Evolutionary conservation across 2,329 filamentous ascomycete species (phyloP), one percentile per base, ranked within the genome.

Genomic region (Exutisphaerella laricina): DNA sequence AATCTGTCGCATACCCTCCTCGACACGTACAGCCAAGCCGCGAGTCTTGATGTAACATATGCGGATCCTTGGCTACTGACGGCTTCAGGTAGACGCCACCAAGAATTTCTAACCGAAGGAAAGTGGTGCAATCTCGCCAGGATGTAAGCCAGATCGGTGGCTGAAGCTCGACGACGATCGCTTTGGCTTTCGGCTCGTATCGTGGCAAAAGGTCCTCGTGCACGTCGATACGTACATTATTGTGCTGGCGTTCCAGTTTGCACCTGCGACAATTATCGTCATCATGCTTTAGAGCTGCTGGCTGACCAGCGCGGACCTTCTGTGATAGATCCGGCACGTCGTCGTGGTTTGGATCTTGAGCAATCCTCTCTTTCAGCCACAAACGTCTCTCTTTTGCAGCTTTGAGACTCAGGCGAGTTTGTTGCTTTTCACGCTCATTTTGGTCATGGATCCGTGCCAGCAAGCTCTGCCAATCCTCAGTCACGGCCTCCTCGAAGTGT

Each of bases 201-300:
- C 4, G 8, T 7, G 76, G 76, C 0, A 80, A 60, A 1, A 69
- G 72, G 38, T 72, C 62, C 50, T 80, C 77, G 30, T 74, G 68
- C 2, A 72, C 57, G 1, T 48, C 6, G 14, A 80, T 78, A 8
- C 45, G 54, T 13, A 78, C 63, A 1, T 59, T 54, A 1, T 61
- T 65, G 0, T 65, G 59, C 16, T 55, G 20, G 4, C 62, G 57
- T n/a, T 58, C 32, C 33, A 68, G 61, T 53, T 54, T 1, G 50
- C 74, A 77, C 46, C 70, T 72, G 1, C n/a, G 53, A 48, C 76
- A 80, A 1, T 54, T 55, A 1, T 50, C 21, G 2, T 9, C 21
- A 49, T 59, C 49, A 39, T 53, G 41, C 57, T 54, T 39, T 0
- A 57, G 44, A 3, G 69, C 66, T 9, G 59, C 54, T 35, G 58